phyloP scores from a whole-genome alignment of 345 rosid species.

The Arabis alpina region DNA sequence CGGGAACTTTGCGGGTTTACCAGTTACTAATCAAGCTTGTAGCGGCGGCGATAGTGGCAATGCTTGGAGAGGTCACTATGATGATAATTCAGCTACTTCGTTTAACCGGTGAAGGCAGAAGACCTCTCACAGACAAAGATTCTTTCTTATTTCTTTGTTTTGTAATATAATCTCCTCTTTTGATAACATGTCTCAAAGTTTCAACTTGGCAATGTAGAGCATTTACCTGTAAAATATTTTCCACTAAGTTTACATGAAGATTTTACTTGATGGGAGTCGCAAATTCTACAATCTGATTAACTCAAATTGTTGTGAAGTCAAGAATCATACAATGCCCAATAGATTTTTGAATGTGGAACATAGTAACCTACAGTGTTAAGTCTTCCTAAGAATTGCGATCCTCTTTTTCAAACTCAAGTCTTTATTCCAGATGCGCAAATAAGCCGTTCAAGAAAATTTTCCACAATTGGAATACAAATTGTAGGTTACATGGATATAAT shows the following conservation, averaged over 20 bases:
- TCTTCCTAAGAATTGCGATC: too few relatives aligned
- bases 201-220: slow-evolving; percentile 39
- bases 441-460: slow-evolving; percentile 28
- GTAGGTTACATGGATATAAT: slow-evolving; percentile 23
- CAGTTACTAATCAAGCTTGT: slow-evolving; percentile 70
- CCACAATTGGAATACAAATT: slow-evolving; percentile 42
- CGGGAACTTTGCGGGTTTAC: slow-evolving; percentile 69
- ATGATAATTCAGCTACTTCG: slow-evolving; percentile 78
- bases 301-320: background rate
- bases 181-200: slow-evolving; percentile 30
- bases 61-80: slow-evolving; percentile 80
- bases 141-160: slow-evolving; percentile 29
- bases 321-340: background rate
- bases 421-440: slow-evolving; percentile 35
- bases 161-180: slow-evolving; percentile 30
- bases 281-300: background rate
- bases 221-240: slow-evolving; percentile 39
- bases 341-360: too few relatives aligned
- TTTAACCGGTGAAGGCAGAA: slow-evolving; percentile 58
- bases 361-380: too few relatives aligned
- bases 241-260: slow-evolving; percentile 24
- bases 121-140: slow-evolving; percentile 16
- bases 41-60: slow-evolving; percentile 84
- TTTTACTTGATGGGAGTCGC: background rate
- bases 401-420: slow-evolving; percentile 27